Conservation (phyloP, 352 stramenopile species). For the Phytopythium helicoides region DNA sequence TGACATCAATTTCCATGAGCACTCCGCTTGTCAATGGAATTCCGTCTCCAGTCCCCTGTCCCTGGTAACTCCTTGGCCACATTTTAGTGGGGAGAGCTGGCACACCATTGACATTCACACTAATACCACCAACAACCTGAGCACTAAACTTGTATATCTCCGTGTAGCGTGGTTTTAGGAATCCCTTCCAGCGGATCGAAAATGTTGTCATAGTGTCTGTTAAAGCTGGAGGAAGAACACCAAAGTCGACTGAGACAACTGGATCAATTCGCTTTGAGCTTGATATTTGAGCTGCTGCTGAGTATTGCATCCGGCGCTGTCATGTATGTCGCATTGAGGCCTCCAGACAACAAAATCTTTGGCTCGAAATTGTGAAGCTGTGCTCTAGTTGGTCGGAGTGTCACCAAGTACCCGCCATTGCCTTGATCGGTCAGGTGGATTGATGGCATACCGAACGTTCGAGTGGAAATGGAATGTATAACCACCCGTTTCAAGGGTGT, state of each 20-base stretch:
- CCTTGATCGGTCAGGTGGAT: conserved; percentile 25
- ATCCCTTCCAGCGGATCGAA: conserved; percentile 57
- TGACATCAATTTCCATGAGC: conserved; percentile 43
- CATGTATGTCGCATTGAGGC: conserved; percentile 59
- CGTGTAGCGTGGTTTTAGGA: conserved; percentile 39
- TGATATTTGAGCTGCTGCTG: conserved; percentile 16
- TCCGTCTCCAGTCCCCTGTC: conserved; percentile 7
- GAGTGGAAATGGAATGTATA: conserved; percentile 38
- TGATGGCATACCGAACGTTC: conserved; percentile 13
- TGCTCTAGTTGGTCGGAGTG: conserved; percentile 18
- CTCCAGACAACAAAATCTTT: conserved; percentile 44
- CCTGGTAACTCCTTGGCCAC: conserved; percentile 18
- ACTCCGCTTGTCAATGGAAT: conserved; percentile 27
- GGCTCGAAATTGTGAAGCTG: conserved; percentile 36
- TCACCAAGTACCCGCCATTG: conserved; percentile 42
- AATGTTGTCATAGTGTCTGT: conserved; percentile 47
- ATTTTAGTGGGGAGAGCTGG: conserved; percentile 8
- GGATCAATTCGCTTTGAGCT: conserved; percentile 31
- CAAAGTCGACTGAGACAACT: conserved; percentile 50
- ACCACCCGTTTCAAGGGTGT: conserved; percentile 49
- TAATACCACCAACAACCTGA: conserved; percentile 28
- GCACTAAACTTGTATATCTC: conserved; percentile 60
- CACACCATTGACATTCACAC: conserved; percentile 20
- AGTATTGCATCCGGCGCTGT: conserved; percentile 20
- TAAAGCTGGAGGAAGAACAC: conserved; percentile 21